A percentile compares a stretch with the other conserved stretches of the same genome.
Evolutionary conservation across 2,329 filamentous ascomycete genomes (phyloP).

Genomic region (Fusarium sulawesiense): DNA sequence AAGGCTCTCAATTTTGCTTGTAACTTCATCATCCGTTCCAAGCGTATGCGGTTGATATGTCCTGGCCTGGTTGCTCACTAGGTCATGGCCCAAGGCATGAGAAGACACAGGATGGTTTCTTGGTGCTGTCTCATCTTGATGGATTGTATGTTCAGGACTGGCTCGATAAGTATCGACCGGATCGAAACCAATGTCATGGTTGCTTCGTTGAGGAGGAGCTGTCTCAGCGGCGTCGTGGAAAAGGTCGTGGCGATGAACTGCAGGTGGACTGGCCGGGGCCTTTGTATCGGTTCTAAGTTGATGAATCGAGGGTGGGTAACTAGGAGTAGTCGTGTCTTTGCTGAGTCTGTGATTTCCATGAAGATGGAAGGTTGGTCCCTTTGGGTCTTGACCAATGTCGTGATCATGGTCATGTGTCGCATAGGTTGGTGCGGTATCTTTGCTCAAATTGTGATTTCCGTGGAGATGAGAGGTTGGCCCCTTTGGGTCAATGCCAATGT

Average conservation of each 20-base stretch:
- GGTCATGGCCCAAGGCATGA: slow-evolving; percentile 32
- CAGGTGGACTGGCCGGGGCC: slow-evolving; percentile 20
- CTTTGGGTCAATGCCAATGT: slow-evolving; percentile 22
- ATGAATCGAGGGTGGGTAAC: slow-evolving; percentile 30
- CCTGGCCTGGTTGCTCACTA: neutral
- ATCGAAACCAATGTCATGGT: slow-evolving; percentile 26
- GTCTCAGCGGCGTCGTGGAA: slow-evolving; percentile 17
- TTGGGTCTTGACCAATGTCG: slow-evolving; percentile 23
- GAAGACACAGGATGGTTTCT: slow-evolving; percentile 11
- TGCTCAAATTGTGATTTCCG: neutral
- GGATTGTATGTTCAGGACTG: slow-evolving; percentile 29
- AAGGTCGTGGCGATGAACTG: slow-evolving; percentile 27
- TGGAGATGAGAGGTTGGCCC: neutral
- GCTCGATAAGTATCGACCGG: slow-evolving; percentile 10
- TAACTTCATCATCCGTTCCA: slow-evolving; percentile 25
- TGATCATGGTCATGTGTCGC: slow-evolving; percentile 20
- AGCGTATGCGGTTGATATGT: slow-evolving; percentile 26
- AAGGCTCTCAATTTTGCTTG: neutral
- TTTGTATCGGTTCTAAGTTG: slow-evolving; percentile 27
- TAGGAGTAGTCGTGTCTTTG: slow-evolving; percentile 14
- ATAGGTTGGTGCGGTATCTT: slow-evolving; percentile 15
- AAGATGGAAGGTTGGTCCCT: neutral
- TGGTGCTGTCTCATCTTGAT: slow-evolving; percentile 18
- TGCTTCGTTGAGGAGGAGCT: neutral
- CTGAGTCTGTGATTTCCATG: slow-evolving; percentile 3